Conservation (phyloP, 768 basidiomycete genomes). For the Naganishia friedmannii region DNA sequence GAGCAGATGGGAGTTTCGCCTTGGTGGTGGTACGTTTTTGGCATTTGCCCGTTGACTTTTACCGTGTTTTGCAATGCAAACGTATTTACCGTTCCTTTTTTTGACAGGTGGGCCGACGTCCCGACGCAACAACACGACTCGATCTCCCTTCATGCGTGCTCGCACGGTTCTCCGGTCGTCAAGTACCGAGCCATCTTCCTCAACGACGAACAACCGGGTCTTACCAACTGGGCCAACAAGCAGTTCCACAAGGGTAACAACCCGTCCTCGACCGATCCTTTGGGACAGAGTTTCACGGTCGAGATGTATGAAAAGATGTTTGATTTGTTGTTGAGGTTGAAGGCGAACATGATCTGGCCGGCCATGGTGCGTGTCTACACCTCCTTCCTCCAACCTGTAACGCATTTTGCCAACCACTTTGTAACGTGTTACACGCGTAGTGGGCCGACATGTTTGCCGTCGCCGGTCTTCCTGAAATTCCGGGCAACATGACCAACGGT, state of each 20-base stretch:
- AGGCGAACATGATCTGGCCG: slow-evolving; percentile 71
- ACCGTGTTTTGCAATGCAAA: no score
- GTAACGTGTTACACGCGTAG: slow-evolving; percentile 42
- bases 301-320: slow-evolving; percentile 55
- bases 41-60: no score
- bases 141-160: slow-evolving; percentile 55
- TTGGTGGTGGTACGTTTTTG: slow-evolving; percentile 33
- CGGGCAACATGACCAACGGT: slow-evolving; percentile 55
- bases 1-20: slow-evolving; percentile 32
- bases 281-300: slow-evolving; percentile 53
- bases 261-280: slow-evolving; percentile 55
- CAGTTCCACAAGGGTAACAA: slow-evolving; percentile 68
- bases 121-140: slow-evolving; percentile 59
- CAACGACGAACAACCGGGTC: slow-evolving; percentile 71
- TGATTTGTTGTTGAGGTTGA: slow-evolving; percentile 61
- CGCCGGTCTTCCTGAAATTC: slow-evolving; percentile 26
- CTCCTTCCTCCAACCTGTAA: background rate
- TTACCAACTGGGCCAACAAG: slow-evolving; percentile 69
- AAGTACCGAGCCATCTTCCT: slow-evolving; percentile 69
- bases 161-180: slow-evolving; percentile 65
- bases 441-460: slow-evolving; percentile 39
- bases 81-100: slow-evolving; percentile 70
- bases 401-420: background rate
- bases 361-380: slow-evolving; percentile 51
- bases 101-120: slow-evolving; percentile 70